phyloP scores from a whole-genome alignment of 2,329 filamentous ascomycete genomes.

The Purpureocillium lavendulum region DNA sequence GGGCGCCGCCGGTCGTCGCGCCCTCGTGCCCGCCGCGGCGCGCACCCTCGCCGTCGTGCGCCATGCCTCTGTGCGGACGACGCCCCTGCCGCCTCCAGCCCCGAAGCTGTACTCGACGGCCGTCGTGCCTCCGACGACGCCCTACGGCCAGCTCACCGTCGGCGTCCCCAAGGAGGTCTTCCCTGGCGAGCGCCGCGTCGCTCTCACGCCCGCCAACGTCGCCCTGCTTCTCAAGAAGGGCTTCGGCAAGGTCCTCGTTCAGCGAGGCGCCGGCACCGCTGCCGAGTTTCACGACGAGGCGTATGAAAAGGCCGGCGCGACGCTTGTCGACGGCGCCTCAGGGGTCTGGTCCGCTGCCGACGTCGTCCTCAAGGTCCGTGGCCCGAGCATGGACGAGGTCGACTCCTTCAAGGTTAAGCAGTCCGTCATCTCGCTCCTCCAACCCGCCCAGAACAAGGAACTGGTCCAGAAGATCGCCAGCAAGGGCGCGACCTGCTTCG shows the following conservation, averaged over 20 bases:
- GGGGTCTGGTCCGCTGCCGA: slow-evolving; percentile 68
- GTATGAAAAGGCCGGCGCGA: slow-evolving; percentile 72
- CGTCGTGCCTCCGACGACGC: slow-evolving; percentile 37
- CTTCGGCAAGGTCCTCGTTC: slow-evolving; percentile 67
- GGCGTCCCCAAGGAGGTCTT: slow-evolving; percentile 76
- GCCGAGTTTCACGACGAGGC: slow-evolving; percentile 72
- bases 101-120: slow-evolving; percentile 30
- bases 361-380: slow-evolving; percentile 77
- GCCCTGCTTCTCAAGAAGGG: slow-evolving; percentile 78
- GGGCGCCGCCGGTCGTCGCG: slow-evolving; percentile 16
- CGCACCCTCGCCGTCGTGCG: slow-evolving; percentile 29
- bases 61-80: slow-evolving; percentile 25
- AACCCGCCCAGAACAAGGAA: slow-evolving; percentile 71
- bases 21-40: slow-evolving; percentile 16
- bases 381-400: slow-evolving; percentile 63
- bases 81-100: slow-evolving; percentile 12
- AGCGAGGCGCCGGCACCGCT: slow-evolving; percentile 68
- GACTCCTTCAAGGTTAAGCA: slow-evolving; percentile 59
- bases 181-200: slow-evolving; percentile 71
- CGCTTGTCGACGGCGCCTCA: slow-evolving; percentile 57
- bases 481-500: slow-evolving; percentile 67
- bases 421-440: slow-evolving; percentile 75
- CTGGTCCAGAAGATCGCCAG: slow-evolving; percentile 66
- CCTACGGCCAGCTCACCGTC: slow-evolving; percentile 66
- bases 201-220: slow-evolving; percentile 78